Evolutionary conservation across 108 stramenopile genomes (phyloP).

Genomic region (Schizochytrium sp.): DNA sequence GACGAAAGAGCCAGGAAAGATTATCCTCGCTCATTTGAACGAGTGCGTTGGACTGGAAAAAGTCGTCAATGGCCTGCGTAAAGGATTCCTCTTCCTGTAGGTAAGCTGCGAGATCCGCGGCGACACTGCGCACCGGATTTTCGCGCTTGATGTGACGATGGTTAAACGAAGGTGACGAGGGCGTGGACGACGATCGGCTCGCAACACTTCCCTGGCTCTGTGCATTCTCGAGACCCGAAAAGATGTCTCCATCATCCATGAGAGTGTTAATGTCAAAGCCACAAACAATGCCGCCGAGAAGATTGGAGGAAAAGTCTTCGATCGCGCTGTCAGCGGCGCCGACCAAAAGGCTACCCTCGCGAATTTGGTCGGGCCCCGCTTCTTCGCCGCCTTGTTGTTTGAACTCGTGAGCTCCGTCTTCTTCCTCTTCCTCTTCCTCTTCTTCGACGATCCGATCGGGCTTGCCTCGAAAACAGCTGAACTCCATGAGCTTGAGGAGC

Average conservation of each 20-base stretch:
- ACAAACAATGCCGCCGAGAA: not conserved
- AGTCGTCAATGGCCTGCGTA: not conserved
- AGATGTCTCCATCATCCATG: not conserved
- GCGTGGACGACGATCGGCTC: no score
- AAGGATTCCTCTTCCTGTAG: not conserved
- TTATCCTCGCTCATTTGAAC: not conserved
- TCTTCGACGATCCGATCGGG: not conserved
- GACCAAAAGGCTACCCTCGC: not conserved
- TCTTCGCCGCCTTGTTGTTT: no score
- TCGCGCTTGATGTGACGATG: no score
- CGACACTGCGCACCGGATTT: not conserved
- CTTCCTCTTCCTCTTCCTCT: not conserved
- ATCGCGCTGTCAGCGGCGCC: not conserved
- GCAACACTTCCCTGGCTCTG: no score
- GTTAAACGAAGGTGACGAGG: no score
- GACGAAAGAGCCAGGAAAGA: not conserved
- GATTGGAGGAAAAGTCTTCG: constrained; percentile 14
- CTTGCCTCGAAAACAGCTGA: not conserved
- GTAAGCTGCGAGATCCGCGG: not conserved
- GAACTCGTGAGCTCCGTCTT: no score
- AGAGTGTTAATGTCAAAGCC: not conserved
- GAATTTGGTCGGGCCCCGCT: not conserved
- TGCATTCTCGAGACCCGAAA: not conserved
- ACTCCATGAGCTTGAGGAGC: not conserved
- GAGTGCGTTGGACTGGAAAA: not conserved